Conservation (phyloP, 208 protist species). For the Zelonia costaricensis region DNA sequence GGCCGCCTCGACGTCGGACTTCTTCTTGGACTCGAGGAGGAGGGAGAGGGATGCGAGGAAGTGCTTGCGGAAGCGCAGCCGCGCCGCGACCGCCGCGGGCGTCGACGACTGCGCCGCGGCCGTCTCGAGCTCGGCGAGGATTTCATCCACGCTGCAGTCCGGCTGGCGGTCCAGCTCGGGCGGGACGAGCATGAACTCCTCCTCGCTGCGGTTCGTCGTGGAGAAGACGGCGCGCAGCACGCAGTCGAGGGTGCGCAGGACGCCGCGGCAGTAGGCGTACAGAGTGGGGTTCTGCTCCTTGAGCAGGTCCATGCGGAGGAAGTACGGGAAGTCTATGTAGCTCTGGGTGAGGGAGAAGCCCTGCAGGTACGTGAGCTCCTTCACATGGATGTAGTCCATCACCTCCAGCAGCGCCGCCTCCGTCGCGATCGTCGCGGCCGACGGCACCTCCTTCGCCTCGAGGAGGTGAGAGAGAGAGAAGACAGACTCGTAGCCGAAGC, state of each 20-base stretch:
- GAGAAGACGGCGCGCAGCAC: slow-evolving; percentile 66
- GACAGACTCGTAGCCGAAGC: slow-evolving; percentile 55
- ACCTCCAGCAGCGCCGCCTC: slow-evolving; percentile 61
- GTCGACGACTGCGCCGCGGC: slow-evolving; percentile 35
- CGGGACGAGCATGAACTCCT: slow-evolving; percentile 78
- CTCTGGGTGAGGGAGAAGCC: slow-evolving; percentile 69
- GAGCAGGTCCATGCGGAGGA: slow-evolving; percentile 62
- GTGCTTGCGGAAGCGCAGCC: slow-evolving; percentile 71
- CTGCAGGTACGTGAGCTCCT: slow-evolving; percentile 71
- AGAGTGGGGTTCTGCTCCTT: slow-evolving; percentile 61
- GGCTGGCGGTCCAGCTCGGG: slow-evolving; percentile 57
- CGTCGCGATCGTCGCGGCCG: slow-evolving; percentile 34
- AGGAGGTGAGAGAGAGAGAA: slow-evolving; percentile 56
- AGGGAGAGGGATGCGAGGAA: slow-evolving; percentile 53
- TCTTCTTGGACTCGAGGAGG: slow-evolving; percentile 48
- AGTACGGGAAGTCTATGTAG: slow-evolving; percentile 79
- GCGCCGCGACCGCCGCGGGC: slow-evolving; percentile 42
- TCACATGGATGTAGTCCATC: slow-evolving; percentile 74
- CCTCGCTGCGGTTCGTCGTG: slow-evolving; percentile 76
- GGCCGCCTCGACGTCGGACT: slow-evolving; percentile 54
- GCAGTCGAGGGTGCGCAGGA: slow-evolving; percentile 58
- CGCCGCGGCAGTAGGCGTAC: slow-evolving; percentile 74
- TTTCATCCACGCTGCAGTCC: slow-evolving; percentile 53
- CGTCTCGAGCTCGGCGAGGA: slow-evolving; percentile 64
- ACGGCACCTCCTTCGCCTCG: slow-evolving; percentile 45